These are phyloP conservation scores for Nicotiana attenuata DNA, from an alignment of 257 asterid genomes.

Conservation along the genomic window DNA sequence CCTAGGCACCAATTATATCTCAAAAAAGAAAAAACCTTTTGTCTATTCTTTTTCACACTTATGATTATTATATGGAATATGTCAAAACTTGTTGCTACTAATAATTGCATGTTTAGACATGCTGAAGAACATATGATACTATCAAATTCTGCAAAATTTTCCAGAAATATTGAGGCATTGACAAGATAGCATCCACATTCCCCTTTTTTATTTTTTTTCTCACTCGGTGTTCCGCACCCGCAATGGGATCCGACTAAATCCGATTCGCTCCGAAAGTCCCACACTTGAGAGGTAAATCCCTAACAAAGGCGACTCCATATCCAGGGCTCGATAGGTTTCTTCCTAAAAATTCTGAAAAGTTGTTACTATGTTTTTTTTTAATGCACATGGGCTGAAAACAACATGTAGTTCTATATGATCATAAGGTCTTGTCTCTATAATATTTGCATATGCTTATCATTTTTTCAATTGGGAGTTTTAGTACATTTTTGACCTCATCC, in stretches of 20 bases:
- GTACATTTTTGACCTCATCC: neutral
- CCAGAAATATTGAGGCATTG: neutral
- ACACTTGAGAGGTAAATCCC: fast-evolving
- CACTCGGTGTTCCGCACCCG: too few relatives aligned
- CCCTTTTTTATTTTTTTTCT: neutral
- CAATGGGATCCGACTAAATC: too few relatives aligned
- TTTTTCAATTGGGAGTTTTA: neutral
- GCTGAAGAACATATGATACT: neutral
- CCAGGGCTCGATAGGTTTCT: too few relatives aligned
- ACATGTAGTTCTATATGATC: too few relatives aligned
- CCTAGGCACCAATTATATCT: too few relatives aligned
- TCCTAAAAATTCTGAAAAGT: too few relatives aligned
- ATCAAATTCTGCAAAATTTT: neutral
- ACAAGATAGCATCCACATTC: neutral
- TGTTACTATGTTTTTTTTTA: too few relatives aligned
- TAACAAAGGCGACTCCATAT: too few relatives aligned
- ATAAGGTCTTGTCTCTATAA: neutral
- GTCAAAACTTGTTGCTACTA: neutral
- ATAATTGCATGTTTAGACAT: neutral
- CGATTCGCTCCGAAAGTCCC: fast-evolving
- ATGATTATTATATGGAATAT: neutral
- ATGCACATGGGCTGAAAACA: too few relatives aligned
- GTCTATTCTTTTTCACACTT: too few relatives aligned
- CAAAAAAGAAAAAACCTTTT: too few relatives aligned
- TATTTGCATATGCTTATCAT: neutral